Evolutionary conservation across 768 basidiomycete species (phyloP).

Genomic region (Terana coerulea): DNA sequence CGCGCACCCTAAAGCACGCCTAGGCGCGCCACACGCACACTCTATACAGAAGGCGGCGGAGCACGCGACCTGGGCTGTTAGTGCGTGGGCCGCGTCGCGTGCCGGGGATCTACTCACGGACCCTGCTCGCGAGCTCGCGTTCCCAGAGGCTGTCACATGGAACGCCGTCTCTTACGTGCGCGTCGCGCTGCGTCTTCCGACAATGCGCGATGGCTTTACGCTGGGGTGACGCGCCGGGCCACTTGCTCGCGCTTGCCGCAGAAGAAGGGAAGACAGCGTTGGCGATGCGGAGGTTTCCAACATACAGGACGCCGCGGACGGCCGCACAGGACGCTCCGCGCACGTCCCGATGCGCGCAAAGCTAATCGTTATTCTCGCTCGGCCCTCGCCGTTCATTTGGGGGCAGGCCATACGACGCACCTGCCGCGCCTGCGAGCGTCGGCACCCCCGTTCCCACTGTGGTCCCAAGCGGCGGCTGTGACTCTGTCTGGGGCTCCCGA

Average conservation of each 20-base stretch:
- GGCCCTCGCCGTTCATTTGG: too few relatives aligned
- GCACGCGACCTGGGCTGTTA: conserved; percentile 7
- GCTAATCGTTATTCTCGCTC: background rate
- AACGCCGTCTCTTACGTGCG: background rate
- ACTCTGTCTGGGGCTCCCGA: background rate
- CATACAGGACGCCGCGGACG: too few relatives aligned
- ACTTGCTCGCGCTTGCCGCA: background rate
- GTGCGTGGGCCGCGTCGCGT: conserved; percentile 5
- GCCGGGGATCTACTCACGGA: background rate
- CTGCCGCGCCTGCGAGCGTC: background rate
- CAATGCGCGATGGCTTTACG: background rate
- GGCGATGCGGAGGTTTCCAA: background rate
- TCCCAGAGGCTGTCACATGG: conserved; percentile 6
- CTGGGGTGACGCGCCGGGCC: background rate
- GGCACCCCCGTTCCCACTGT: background rate
- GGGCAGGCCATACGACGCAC: background rate
- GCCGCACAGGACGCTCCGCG: background rate
- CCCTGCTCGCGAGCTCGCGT: background rate
- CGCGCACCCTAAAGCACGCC: background rate
- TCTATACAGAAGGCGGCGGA: background rate
- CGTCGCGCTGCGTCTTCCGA: background rate
- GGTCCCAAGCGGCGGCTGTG: background rate
- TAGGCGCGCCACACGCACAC: background rate
- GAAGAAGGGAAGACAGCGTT: background rate
- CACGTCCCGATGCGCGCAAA: background rate